phyloP scores from a whole-genome alignment of 805 yeast species.

The Candida verbasci region DNA sequence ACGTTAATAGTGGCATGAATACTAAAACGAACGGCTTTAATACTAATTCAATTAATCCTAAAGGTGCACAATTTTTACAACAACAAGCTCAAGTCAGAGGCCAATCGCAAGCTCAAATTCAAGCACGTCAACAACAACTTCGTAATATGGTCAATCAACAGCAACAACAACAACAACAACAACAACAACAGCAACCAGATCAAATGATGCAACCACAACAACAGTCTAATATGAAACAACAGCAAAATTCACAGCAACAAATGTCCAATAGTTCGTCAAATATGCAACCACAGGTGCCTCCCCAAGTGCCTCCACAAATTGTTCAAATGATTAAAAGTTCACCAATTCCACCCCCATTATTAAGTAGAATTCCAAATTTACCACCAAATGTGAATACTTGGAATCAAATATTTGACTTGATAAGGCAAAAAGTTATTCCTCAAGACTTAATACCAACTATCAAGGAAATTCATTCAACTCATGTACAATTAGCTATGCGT shows the following conservation, averaged over 20 bases:
- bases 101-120: conserved; percentile 36
- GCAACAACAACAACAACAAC: conserved; percentile 15
- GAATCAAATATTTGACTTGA: conserved; percentile 67
- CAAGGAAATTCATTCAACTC: conserved; percentile 64
- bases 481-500: conserved; percentile 53
- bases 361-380: conserved; percentile 65
- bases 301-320: conserved; percentile 18
- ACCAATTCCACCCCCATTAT: conserved; percentile 67
- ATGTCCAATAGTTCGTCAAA: conserved; percentile 2
- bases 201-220: conserved; percentile 7
- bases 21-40: too few relatives aligned
- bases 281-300: too few relatives aligned
- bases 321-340: conserved; percentile 49
- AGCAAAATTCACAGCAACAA: conserved; percentile 14
- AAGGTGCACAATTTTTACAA: conserved; percentile 25
- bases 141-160: conserved; percentile 5
- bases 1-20: too few relatives aligned
- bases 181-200: conserved; percentile 13
- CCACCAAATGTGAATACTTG: conserved; percentile 80
- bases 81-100: conserved; percentile 36
- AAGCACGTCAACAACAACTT: conserved; percentile 14
- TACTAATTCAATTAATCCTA: conserved; percentile 33
- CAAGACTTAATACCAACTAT: conserved; percentile 55
- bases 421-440: conserved; percentile 55
- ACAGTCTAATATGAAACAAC: conserved; percentile 13